phyloP scores from a whole-genome alignment of 2,329 filamentous ascomycete species.

The Orbilia brochopaga region DNA sequence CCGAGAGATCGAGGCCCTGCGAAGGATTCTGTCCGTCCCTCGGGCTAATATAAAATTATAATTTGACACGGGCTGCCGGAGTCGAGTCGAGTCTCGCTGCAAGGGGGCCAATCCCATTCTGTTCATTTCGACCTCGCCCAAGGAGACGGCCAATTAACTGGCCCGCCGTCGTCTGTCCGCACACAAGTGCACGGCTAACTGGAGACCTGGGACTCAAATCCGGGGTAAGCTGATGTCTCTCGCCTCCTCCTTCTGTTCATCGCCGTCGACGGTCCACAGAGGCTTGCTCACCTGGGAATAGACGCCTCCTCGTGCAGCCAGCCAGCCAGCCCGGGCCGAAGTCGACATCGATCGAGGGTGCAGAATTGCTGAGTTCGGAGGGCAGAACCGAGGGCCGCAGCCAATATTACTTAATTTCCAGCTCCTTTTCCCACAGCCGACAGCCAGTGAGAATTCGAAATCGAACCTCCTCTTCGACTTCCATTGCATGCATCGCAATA shows the following conservation, averaged over 20 bases:
- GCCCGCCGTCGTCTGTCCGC: background rate
- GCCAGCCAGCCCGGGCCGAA: background rate
- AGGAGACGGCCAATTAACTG: slow-evolving; percentile 1
- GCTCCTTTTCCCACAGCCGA: slow-evolving; percentile 1
- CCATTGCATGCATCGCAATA: background rate
- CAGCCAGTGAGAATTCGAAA: background rate
- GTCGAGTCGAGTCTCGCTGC: background rate
- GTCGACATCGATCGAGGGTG: background rate
- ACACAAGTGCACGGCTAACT: background rate
- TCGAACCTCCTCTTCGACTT: background rate
- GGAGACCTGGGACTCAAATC: background rate
- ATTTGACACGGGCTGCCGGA: slow-evolving; percentile 3
- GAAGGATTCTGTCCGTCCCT: too few relatives aligned
- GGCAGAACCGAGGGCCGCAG: slow-evolving; percentile 1
- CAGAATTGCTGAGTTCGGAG: slow-evolving; percentile 4
- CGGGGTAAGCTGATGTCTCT: slow-evolving; percentile 9
- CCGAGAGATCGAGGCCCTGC: too few relatives aligned
- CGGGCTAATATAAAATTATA: slow-evolving; percentile 6
- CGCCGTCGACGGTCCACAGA: background rate
- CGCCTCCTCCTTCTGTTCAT: background rate
- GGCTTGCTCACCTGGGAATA: background rate
- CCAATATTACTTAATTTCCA: background rate
- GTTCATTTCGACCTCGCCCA: slow-evolving; percentile 5
- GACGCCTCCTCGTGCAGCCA: background rate
- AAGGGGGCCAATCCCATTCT: slow-evolving; percentile 6